These are phyloP conservation scores for Sporothrix luriei DNA, from an alignment of 2,329 filamentous ascomycete species.

Conservation along the genomic window DNA sequence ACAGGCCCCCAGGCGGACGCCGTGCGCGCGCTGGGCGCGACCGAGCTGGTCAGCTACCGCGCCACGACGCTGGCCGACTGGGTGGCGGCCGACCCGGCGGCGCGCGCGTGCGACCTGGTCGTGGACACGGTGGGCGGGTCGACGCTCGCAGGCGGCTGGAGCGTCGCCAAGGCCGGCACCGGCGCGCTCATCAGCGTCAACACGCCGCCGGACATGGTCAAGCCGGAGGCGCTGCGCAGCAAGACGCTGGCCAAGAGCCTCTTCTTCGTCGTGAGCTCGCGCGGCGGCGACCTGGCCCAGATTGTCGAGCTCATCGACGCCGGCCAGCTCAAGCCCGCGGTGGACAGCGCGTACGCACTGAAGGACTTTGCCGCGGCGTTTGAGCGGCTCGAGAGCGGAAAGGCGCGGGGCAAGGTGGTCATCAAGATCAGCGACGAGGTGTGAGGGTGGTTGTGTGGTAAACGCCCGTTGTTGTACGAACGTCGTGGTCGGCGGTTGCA, in stretches of 20 bases:
- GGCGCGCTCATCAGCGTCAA: not conserved
- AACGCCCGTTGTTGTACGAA: too few relatives aligned
- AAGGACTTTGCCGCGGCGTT: not conserved
- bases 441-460: not conserved
- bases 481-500: too few relatives aligned
- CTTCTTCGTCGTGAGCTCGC: not conserved
- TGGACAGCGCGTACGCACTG: not conserved
- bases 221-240: not conserved
- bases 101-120: not conserved
- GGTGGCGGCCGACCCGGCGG: not conserved
- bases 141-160: not conserved
- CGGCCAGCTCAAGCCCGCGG: not conserved
- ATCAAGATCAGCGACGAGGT: not conserved
- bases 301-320: not conserved
- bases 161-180: not conserved
- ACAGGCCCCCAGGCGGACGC: not conserved
- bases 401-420: not conserved
- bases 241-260: not conserved
- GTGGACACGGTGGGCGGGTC: not conserved
- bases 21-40: not conserved
- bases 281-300: not conserved
- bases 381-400: not conserved
- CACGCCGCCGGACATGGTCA: not conserved
- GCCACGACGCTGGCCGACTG: not conserved
- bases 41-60: not conserved